Evolutionary conservation across 2,329 filamentous ascomycete species (phyloP), one percentile per base, ranked within the genome.

Genomic region (Berkeleyomyces basicola): DNA sequence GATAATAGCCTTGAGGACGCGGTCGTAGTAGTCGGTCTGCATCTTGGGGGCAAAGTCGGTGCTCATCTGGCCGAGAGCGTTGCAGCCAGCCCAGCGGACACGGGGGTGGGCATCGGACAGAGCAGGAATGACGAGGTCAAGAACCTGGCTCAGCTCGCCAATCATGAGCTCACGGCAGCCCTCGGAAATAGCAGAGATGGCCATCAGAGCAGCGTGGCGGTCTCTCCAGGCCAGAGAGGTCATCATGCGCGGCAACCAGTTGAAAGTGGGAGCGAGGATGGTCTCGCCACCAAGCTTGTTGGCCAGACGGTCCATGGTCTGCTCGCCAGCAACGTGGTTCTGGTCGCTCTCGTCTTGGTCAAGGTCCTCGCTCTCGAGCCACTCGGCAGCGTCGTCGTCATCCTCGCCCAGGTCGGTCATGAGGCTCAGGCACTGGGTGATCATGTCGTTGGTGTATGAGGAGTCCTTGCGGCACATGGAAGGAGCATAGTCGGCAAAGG

Each of bases 51-150:
- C 92, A 73, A 99, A 99, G 71, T 99, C 93, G 40, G 93, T 99
- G 76, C 92, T 97, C 93, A 99, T 99, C 74, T 99, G 93, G 37
- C 93, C 93, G n/a, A 99, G 81, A 49, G 93, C 93, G 71, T 99
- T 97, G 78, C 93, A 99, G 42, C 91, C 93, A 61, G 93, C 93
- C 85, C 95, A 99, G 69, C 92, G 86, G 62, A 99, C 93, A 71
- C 93, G 88, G 47, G 93, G 88, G 71, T 99, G 93, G 46, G 87
- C 82, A 71, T 99, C 92, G 69, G 86, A 85, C 43, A 99, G 80
- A 43, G 92, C 88, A 14, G 93, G 93, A 59, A 96, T 84, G n/a
- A 99, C 92, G 63, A 99, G 80, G 67, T 95, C 90, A 58, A 99
- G 80, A 31, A 99, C 92, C 71, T 96, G 91, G 72, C 90, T 89